Evolutionary conservation across 2,329 filamentous ascomycete species (phyloP), one percentile per base, ranked within the genome.

Genomic region (Neofusicoccum umdonicola): DNA sequence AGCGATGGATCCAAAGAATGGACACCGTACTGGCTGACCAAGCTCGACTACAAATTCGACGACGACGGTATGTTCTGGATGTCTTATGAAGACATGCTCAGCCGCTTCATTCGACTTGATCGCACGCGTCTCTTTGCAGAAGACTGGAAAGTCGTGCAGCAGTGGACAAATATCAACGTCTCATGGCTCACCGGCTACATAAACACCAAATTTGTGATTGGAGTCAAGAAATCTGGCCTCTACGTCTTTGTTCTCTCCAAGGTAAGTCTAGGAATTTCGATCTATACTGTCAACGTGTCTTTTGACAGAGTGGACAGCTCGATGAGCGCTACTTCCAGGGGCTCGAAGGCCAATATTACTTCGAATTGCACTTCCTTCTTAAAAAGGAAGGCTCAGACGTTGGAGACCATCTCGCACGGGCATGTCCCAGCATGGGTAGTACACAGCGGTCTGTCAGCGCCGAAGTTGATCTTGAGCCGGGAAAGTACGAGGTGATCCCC

Each of bases 1-100:
- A 88, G 86, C 42, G 92, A 95, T 71, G 92, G 92, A 0, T 92
- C 89, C 6, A 90, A 91, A 70, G 88, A 94, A 75, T 96, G 92
- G 92, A 94, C 90, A 0, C 82, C 90, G 0, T 88, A 93, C 69
- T 92, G 89, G 85, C 87, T 94, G 77, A 78, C 87, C 66, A 87
- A 89, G 70, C 82, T 95, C 0, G 82, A 84, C 51, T 90, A 93
- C 73, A 87, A 85, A 47, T 93, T 93, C 69, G 90, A 90, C 44
- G 89, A 92, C 68, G 90, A 93, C 69, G 90, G 90, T 13, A 41
- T 56, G 7, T 66, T 66, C 34, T 66, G 65, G 65, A 65, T 66
- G 44, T 51, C 65, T 4, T 65, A 41, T 44, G 31, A 65, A 4
- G 65, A 66, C 34, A 50, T 66, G 31, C 41, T 65, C 11, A 50